These are phyloP conservation scores for Fusarium annulatum DNA, from an alignment of 2,329 filamentous ascomycete species.

Conservation along the genomic window DNA sequence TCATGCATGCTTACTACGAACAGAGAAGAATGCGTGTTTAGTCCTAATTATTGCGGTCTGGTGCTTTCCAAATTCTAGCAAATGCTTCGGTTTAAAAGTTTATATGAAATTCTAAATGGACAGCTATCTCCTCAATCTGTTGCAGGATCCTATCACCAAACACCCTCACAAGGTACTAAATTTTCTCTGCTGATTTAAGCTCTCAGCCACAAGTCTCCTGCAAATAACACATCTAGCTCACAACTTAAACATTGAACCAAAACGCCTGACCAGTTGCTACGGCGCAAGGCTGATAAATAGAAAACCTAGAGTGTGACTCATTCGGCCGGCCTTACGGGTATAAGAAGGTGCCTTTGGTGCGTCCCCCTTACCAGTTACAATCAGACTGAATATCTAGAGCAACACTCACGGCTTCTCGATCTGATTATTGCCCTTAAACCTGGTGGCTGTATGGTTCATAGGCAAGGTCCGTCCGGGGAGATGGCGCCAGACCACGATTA, in stretches of 20 bases:
- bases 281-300: too few relatives aligned
- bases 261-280: too few relatives aligned
- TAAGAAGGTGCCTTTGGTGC: too few relatives aligned
- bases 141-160: not conserved
- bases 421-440: not conserved
- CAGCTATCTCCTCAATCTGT: not conserved
- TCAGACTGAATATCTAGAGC: rapidly evolving
- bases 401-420: not conserved
- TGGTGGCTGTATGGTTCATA: not conserved
- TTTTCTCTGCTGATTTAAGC: too few relatives aligned
- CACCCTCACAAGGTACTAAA: too few relatives aligned
- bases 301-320: too few relatives aligned
- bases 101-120: too few relatives aligned
- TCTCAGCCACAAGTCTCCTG: too few relatives aligned
- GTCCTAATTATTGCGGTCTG: rapidly evolving
- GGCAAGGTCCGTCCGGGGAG: not conserved
- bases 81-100: not conserved
- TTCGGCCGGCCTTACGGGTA: too few relatives aligned
- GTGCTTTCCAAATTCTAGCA: not conserved
- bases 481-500: not conserved
- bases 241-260: too few relatives aligned
- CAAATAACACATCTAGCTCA: too few relatives aligned
- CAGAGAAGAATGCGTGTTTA: not conserved
- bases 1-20: rapidly evolving
- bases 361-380: not conserved